Conservation (phyloP, 768 basidiomycete genomes). For the Kwoniella europaea region DNA sequence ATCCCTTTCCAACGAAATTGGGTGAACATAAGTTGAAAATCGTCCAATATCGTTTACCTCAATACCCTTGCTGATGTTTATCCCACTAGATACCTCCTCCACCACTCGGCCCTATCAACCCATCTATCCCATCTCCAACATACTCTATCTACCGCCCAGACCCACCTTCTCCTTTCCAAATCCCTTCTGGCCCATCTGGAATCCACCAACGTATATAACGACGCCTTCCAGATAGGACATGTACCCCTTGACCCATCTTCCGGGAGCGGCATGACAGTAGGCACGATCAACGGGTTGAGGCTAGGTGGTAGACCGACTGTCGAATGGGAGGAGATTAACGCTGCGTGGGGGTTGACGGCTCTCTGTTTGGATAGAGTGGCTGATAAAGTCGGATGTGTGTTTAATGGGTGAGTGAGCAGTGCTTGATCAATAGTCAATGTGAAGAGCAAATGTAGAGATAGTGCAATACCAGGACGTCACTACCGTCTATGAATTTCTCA, state of each 20-base stretch:
- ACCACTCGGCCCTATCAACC: slow-evolving; percentile 27
- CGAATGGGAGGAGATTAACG: slow-evolving; percentile 98
- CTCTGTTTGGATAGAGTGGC: slow-evolving; percentile 88
- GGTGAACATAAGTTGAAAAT: too few species aligned
- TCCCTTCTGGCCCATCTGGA: slow-evolving; percentile 52
- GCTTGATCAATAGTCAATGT: too few species aligned
- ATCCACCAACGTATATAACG: slow-evolving; percentile 58
- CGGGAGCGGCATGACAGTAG: slow-evolving; percentile 61
- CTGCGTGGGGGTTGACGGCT: slow-evolving; percentile 97
- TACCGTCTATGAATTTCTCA: too few species aligned
- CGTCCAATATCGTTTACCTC: not conserved
- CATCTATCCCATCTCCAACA: slow-evolving; percentile 24
- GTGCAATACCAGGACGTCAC: too few species aligned
- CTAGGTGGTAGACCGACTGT: slow-evolving; percentile 83
- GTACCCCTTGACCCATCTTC: slow-evolving; percentile 38
- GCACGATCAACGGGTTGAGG: slow-evolving; percentile 95
- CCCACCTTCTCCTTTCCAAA: slow-evolving; percentile 50
- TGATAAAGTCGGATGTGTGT: slow-evolving; percentile 84
- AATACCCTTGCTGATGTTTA: not conserved
- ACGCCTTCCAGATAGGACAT: slow-evolving; percentile 59
- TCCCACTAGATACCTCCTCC: slow-evolving; percentile 38
- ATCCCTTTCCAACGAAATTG: too few species aligned
- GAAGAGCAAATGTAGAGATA: too few species aligned
- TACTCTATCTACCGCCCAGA: slow-evolving; percentile 45
- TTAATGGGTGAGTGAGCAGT: slow-evolving; percentile 70